Evolutionary conservation across 768 basidiomycete genomes (phyloP).

Genomic region (Termitomyces sp.): DNA sequence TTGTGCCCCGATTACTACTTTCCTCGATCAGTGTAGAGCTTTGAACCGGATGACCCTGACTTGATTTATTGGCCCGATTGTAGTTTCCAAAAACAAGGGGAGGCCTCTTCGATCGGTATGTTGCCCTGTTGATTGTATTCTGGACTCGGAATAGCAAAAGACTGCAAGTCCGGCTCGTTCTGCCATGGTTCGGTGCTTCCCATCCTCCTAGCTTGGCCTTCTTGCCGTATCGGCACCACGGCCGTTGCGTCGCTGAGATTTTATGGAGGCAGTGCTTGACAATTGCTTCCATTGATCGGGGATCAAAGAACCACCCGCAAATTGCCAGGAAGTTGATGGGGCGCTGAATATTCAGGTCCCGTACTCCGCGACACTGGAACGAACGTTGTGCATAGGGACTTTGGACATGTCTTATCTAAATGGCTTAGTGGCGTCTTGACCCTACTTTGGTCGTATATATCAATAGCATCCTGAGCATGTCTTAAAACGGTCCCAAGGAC

Average conservation of each 20-base stretch:
- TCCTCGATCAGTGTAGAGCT: constrained; percentile 39
- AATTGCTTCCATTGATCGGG: constrained; percentile 54
- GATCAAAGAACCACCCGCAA: constrained; percentile 48
- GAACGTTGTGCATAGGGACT: not conserved
- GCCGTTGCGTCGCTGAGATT: constrained; percentile 27
- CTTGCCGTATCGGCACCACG: constrained; percentile 24
- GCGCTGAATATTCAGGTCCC: constrained; percentile 18
- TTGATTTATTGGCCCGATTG: constrained; percentile 21
- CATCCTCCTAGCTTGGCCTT: constrained; percentile 16
- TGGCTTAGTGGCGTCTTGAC: constrained; percentile 33
- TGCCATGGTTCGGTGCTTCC: constrained; percentile 23
- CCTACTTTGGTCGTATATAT: constrained; percentile 2
- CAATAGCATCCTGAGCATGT: not conserved
- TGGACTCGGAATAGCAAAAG: constrained; percentile 3
- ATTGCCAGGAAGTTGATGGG: constrained; percentile 24
- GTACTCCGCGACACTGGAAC: constrained; percentile 20
- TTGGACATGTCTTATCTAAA: constrained; percentile 23
- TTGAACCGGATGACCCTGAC: constrained; percentile 35
- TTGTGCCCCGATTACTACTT: constrained; percentile 44
- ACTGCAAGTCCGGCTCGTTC: constrained; percentile 2
- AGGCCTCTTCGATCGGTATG: constrained; percentile 11
- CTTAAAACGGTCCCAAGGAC: not conserved
- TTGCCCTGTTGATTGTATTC: constrained; percentile 7
- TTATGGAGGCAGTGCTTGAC: constrained; percentile 30
- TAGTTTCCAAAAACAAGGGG: constrained; percentile 8